phyloP scores from a whole-genome alignment of 306 rosid species.

The Sindora glabra region DNA sequence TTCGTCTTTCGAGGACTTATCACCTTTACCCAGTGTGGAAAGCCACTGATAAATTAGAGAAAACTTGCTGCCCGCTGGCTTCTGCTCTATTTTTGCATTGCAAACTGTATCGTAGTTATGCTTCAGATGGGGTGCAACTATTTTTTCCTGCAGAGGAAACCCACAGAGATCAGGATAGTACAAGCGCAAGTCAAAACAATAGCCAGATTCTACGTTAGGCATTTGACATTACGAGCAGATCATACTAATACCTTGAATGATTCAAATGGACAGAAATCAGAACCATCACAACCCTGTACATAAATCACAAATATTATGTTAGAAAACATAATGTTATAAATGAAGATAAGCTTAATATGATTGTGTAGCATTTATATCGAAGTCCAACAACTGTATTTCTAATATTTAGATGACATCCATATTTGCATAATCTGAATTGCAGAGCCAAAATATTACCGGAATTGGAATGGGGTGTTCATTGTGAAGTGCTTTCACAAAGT shows the following conservation, averaged over 20 bases:
- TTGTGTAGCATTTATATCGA: slow-evolving; percentile 1
- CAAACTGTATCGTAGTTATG: slow-evolving; percentile 49
- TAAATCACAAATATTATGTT: not conserved
- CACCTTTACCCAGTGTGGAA: slow-evolving; percentile 30
- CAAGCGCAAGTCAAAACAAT: not conserved
- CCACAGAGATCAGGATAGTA: no score
- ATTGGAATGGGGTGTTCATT: slow-evolving; percentile 74
- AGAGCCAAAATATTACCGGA: slow-evolving; percentile 48
- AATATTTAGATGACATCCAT: no score
- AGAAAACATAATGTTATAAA: not conserved
- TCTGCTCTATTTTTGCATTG: slow-evolving; percentile 21
- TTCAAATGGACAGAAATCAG: slow-evolving; percentile 67
- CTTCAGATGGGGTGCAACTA: slow-evolving; percentile 67
- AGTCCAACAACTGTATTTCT: no score
- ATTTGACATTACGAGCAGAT: not conserved
- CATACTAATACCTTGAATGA: slow-evolving; percentile 61
- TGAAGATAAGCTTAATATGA: not conserved
- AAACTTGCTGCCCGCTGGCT: slow-evolving; percentile 19
- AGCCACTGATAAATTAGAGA: slow-evolving; percentile 55
- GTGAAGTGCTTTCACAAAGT: slow-evolving; percentile 81
- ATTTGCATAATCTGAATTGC: not conserved
- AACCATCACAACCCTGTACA: slow-evolving; percentile 71
- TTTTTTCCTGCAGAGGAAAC: slow-evolving; percentile 45
- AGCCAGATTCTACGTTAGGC: not conserved
- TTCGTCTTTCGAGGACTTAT: slow-evolving; percentile 45